phyloP scores from a whole-genome alignment of 2,329 filamentous ascomycete genomes.

The Calonectria naviculata region DNA sequence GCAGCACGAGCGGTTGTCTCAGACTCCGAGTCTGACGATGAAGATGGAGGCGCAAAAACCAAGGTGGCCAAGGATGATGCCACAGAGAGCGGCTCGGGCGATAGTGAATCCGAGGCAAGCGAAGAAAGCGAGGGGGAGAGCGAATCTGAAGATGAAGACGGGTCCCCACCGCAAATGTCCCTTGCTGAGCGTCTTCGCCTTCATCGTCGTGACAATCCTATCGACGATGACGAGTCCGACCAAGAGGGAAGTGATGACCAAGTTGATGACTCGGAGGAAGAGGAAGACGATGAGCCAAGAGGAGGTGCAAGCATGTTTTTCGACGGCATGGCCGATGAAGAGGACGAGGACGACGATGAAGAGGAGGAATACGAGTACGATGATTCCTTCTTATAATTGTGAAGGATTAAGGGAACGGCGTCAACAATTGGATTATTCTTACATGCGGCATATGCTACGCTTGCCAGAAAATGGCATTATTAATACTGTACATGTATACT shows the following conservation, averaged over 20 bases:
- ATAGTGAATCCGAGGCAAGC: slow-evolving; percentile 9
- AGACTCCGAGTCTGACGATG: slow-evolving; percentile 30
- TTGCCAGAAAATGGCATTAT: not conserved
- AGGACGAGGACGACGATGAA: slow-evolving; percentile 38
- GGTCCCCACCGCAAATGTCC: not conserved
- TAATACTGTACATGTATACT: not conserved
- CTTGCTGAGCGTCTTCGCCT: slow-evolving; percentile 16
- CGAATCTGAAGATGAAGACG: slow-evolving; percentile 19
- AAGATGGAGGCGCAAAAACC: not conserved
- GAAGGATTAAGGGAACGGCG: not conserved
- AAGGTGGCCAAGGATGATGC: not conserved
- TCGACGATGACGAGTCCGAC: not conserved
- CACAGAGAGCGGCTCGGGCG: not conserved
- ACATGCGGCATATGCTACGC: not conserved
- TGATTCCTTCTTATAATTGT: not conserved
- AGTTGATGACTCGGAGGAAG: slow-evolving; percentile 21
- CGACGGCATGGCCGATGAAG: slow-evolving; percentile 48
- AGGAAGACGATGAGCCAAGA: slow-evolving; percentile 27
- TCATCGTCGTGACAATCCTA: slow-evolving; percentile 7
- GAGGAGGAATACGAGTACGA: slow-evolving; percentile 22
- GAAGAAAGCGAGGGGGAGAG: not conserved
- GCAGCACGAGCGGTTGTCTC: slow-evolving; percentile 11
- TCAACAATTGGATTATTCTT: not conserved
- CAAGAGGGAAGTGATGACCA: slow-evolving; percentile 16
- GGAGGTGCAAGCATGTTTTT: slow-evolving; percentile 39